Evolutionary conservation across 1,284 basidiomycete species (phyloP).

Genomic region (Ganoderma sinense): DNA sequence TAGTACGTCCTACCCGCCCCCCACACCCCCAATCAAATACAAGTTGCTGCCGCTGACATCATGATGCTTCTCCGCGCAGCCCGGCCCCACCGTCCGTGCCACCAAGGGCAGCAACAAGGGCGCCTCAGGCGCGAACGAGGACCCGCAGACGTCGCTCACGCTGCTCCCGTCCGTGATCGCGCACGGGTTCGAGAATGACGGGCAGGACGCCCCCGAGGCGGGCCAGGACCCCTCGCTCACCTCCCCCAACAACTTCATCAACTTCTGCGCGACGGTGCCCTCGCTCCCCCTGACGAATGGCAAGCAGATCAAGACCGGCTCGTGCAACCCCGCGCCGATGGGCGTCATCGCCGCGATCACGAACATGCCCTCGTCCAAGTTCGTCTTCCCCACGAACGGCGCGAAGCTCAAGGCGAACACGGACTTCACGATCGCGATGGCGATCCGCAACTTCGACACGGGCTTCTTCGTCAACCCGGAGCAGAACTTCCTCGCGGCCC

Average conservation of each 20-base stretch:
- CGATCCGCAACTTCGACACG: slow-evolving; percentile 60
- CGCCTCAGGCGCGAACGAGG: slow-evolving; percentile 13
- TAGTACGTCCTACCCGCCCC: neutral
- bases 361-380: slow-evolving; percentile 66
- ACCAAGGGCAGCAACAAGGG: slow-evolving; percentile 13
- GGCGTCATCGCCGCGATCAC: slow-evolving; percentile 59
- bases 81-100: slow-evolving; percentile 3
- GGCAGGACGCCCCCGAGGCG: slow-evolving; percentile 46
- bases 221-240: slow-evolving; percentile 53
- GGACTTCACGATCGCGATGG: slow-evolving; percentile 64
- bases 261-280: slow-evolving; percentile 46
- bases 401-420: slow-evolving; percentile 58
- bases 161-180: slow-evolving; percentile 32
- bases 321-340: slow-evolving; percentile 70
- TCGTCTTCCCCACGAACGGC: slow-evolving; percentile 60
- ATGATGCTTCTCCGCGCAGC: slow-evolving; percentile 6
- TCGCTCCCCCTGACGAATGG: slow-evolving; percentile 51
- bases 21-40: no score
- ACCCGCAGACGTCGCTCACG: slow-evolving; percentile 39
- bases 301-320: slow-evolving; percentile 55
- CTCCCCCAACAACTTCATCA: slow-evolving; percentile 63
- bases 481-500: slow-evolving; percentile 69
- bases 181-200: slow-evolving; percentile 37
- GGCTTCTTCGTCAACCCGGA: slow-evolving; percentile 69
- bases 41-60: neutral